phyloP scores from a whole-genome alignment of 2,329 filamentous ascomycete species.

The Calonectria honghensis region DNA sequence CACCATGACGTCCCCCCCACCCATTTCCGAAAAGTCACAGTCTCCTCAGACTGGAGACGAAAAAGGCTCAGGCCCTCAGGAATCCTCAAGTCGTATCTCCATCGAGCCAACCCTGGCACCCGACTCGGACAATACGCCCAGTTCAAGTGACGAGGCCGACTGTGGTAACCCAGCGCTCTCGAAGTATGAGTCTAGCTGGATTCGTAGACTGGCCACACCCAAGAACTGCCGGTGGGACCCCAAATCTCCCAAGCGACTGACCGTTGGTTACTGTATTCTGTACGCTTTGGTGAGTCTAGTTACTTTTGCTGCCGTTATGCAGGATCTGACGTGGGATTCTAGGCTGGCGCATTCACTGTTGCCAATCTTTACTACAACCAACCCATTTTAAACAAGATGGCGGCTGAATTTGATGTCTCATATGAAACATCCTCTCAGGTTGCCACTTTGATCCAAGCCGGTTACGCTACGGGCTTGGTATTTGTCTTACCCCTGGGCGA shows the following conservation, averaged over 20 bases:
- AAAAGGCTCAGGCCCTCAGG: not conserved
- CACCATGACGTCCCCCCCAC: conserved; percentile 22
- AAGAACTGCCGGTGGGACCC: conserved; percentile 81
- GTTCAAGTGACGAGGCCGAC: conserved; percentile 44
- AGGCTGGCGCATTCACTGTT: conserved; percentile 80
- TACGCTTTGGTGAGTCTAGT: conserved; percentile 76
- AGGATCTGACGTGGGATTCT: not conserved
- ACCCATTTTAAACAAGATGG: conserved; percentile 85
- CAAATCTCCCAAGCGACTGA: conserved; percentile 79
- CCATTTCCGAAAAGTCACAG: conserved; percentile 12
- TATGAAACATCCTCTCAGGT: conserved; percentile 81
- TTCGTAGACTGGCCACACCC: conserved; percentile 68
- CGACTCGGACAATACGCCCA: conserved; percentile 21
- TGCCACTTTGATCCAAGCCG: conserved; percentile 86
- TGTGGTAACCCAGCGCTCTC: conserved; percentile 30
- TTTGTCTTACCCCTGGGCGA: conserved; percentile 87
- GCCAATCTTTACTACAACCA: conserved; percentile 90
- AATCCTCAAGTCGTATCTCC: conserved; percentile 27
- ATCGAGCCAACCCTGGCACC: conserved; percentile 21
- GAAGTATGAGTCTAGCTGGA: conserved; percentile 51
- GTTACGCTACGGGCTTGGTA: conserved; percentile 84
- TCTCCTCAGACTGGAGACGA: not conserved
- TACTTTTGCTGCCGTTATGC: not conserved
- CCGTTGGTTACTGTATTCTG: conserved; percentile 80
- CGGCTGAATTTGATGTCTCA: conserved; percentile 80